These are phyloP conservation scores for Amanita exitialis DNA, from an alignment of 768 basidiomycete genomes.

Conservation along the genomic window DNA sequence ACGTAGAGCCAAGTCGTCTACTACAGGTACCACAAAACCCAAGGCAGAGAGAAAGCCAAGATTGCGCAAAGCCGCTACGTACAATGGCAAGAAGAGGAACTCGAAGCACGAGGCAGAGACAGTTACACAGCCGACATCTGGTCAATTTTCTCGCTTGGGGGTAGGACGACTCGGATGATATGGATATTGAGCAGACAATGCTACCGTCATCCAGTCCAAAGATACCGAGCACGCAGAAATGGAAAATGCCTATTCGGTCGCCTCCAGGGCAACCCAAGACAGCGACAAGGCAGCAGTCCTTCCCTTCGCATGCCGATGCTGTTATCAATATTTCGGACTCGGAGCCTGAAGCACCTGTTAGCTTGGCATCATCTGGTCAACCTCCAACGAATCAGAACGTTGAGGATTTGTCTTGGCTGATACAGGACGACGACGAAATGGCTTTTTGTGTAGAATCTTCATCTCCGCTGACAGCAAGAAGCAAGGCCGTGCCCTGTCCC, in stretches of 20 bases:
- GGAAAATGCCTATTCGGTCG: background rate
- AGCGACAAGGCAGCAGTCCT: background rate
- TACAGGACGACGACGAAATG: slow-evolving; percentile 54
- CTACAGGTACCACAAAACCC: slow-evolving; percentile 17
- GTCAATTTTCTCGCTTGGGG: slow-evolving; percentile 33
- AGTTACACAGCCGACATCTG: slow-evolving; percentile 18
- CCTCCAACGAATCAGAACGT: background rate
- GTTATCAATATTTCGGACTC: slow-evolving; percentile 20
- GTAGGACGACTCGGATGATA: slow-evolving; percentile 46
- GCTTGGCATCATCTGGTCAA: background rate
- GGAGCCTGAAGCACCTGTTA: slow-evolving; percentile 4
- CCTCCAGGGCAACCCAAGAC: background rate
- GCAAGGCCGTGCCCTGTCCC: background rate
- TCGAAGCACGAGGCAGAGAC: slow-evolving; percentile 1
- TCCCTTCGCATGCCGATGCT: background rate
- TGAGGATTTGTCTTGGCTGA: slow-evolving; percentile 52
- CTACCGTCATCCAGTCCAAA: background rate
- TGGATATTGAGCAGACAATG: slow-evolving; percentile 34
- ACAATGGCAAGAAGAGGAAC: slow-evolving; percentile 9
- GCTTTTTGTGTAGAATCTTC: slow-evolving; percentile 43
- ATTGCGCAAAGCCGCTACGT: slow-evolving; percentile 36
- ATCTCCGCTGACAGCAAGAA: slow-evolving; percentile 9
- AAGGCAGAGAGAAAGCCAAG: slow-evolving; percentile 20
- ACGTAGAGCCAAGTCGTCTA: slow-evolving; percentile 43
- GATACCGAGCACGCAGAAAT: background rate